Percentiles rank a stretch among this genome's conserved stretches.
Conservation (phyloP, 2,329 filamentous ascomycete genomes). For the Zymoseptoria ardabiliae region DNA sequence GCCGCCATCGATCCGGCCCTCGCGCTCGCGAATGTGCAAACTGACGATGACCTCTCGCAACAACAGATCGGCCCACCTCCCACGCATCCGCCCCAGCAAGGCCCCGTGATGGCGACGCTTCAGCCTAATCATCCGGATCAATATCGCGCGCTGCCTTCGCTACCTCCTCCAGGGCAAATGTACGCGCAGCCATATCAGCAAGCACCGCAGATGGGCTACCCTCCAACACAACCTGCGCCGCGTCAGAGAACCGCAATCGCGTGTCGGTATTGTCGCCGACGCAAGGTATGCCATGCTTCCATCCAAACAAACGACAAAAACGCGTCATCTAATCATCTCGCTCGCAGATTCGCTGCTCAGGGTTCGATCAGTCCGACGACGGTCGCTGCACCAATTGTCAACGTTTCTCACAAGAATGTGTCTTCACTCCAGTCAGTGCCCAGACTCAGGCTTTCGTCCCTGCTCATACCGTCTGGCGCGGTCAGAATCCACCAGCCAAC, state of each 20-base stretch:
- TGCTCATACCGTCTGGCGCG: constrained; percentile 57
- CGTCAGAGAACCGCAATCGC: constrained; percentile 55
- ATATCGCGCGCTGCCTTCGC: constrained; percentile 40
- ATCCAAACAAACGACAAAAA: not conserved
- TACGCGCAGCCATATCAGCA: constrained; percentile 37
- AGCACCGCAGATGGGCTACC: constrained; percentile 36
- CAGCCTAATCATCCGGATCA: constrained; percentile 40
- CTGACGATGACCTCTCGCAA: constrained; percentile 16
- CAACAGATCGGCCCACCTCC: constrained; percentile 31
- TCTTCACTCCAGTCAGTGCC: constrained; percentile 68
- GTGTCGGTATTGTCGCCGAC: constrained; percentile 52
- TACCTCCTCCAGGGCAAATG: constrained; percentile 41
- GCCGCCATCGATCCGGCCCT: constrained; percentile 28
- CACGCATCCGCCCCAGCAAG: constrained; percentile 27
- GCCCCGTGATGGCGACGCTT: constrained; percentile 37
- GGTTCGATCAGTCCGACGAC: constrained; percentile 64
- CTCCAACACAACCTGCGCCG: constrained; percentile 45
- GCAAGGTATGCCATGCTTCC: constrained; percentile 42
- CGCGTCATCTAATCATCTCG: constrained; percentile 1
- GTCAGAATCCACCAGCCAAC: constrained; percentile 35
- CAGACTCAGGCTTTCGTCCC: constrained; percentile 69
- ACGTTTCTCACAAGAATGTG: constrained; percentile 67
- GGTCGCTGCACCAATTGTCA: constrained; percentile 67
- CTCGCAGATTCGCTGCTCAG: constrained; percentile 64
- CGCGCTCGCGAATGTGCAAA: constrained; percentile 9